Evolutionary conservation across 352 stramenopile species (phyloP), one percentile per base, ranked within the genome.

Genomic region (Pythium graminicola): DNA sequence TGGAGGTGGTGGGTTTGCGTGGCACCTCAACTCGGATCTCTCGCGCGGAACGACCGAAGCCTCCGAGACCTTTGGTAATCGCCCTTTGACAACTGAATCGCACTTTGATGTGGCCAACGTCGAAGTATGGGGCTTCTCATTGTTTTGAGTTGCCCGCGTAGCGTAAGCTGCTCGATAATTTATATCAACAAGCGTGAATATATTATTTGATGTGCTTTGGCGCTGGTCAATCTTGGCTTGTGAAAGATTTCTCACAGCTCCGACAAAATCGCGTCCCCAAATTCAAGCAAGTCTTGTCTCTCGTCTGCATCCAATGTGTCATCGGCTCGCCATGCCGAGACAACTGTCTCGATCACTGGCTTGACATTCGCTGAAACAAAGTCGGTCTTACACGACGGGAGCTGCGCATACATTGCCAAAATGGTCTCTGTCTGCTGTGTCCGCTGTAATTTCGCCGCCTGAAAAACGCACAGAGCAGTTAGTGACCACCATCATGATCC

Each of bases 1-100:
- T 32, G 88, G 88, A 16, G 88, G 88, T 2, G 86, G 86, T 28
- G 89, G 75, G 54, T 97, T 97, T 54, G 88, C 84, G 1, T 72
- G 96, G 49, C 94, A 89, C 52, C 59, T 97, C 79, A 85, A 96
- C 63, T 79, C 76, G 43, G 87, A 96, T 49, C 67, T 96, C 35
- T 78, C 85, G 11, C 61, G 73, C 10, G 87, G 87, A 6, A 85
- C 85, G n/a, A 95, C 73, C 28, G 85, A 86, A 0, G 71, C 80
- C 5, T 95, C 83, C 56, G 85, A 95, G 55, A 96, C 87, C 14
- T 96, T 94, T 47, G 79, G 73, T 51, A 93, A 73, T 10, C 76
- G 80, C 33, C 81, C 86, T 38, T 72, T 96, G 24, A 78, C 81
- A 14, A 70, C 73, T 20, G 71, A 76, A 10, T 83, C 91, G 20